Base-by-base conservation (phyloP, 495 filamentous ascomycete genomes). In the Baudoinia panamericana region DNA sequence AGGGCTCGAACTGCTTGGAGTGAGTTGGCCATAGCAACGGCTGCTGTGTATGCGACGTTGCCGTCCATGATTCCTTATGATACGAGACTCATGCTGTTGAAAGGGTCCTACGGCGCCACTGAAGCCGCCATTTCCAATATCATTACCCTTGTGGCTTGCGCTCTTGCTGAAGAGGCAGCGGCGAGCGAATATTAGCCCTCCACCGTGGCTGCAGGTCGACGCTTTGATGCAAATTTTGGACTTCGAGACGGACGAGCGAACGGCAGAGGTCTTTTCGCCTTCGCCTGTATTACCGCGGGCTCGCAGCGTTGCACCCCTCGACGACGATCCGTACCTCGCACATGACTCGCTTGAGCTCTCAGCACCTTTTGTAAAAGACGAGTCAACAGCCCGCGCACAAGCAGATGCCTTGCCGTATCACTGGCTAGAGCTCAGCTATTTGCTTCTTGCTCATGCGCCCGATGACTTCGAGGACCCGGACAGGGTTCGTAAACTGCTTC, bases 111-210 rank as follows among this genome's bases (percentile, higher is more conserved):
- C 84, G 24, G 74, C 77, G 23, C 59, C 72, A 30, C 74, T 97
- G 33, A 70, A 70, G 21, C 90, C 90, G 7, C 87, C 90, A 0
- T 78, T 85, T 48, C 77, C 86, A 51, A 71, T 79, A 42, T 61
- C 77, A 21, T 59, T 96, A 30, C 90, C 90, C 11, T 76, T 96
- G 55, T 96, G 92, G 92, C 80, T 96, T 33, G 90, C 92, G n/a
- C 73, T 96, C 35, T 78, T 95, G 39, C 78, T 97, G 37, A 95
- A 97, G 63, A 83, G 85, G 46, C 92, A 97, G 65, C 75, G 80
- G 24, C 78, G 88, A 54, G 88, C 86, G 56, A 93, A 94, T 63
- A 95, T 96, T 58, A 63, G 86, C 28, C 82, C 90, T 0, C 90
- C 90, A 0, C 60, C 81, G 36, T 97, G 90, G 90, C 74, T 97